These are phyloP conservation scores for Bigelowiella natans DNA, from an alignment of 78 protist species.

Conservation along the genomic window DNA sequence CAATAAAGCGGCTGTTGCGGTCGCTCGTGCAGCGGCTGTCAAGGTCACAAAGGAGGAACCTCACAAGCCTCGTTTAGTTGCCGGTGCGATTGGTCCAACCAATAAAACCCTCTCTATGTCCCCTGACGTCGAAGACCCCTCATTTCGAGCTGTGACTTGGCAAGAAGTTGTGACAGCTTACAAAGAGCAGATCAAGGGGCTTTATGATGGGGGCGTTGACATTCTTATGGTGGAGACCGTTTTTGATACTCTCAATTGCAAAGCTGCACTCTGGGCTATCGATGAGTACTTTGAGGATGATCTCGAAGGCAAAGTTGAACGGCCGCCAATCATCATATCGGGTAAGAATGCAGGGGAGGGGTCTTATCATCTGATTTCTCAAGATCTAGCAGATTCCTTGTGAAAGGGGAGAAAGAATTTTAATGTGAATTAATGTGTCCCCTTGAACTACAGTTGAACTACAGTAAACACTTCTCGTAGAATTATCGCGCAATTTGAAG, in stretches of 20 bases:
- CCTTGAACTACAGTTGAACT: no score
- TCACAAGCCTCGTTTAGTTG: background rate
- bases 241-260: constrained; percentile 93
- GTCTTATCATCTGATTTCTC: no score
- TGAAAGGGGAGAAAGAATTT: background rate
- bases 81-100: constrained; percentile 96
- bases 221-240: constrained; percentile 92
- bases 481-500: background rate
- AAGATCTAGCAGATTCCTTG: background rate
- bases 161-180: constrained; percentile 82
- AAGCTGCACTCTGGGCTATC: constrained; percentile 86
- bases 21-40: background rate
- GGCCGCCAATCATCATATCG: background rate
- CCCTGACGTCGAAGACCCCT: constrained; percentile 70
- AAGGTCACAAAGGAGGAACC: background rate
- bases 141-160: constrained; percentile 30
- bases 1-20: background rate
- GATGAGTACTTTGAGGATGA: constrained; percentile 58
- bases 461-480: no score
- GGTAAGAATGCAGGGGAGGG: no score
- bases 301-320: background rate
- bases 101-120: constrained; percentile 83
- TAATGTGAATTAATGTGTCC: no score
- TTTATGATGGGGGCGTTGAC: constrained; percentile 89
- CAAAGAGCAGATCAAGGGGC: constrained; percentile 65